phyloP scores from a whole-genome alignment of 495 filamentous ascomycete genomes.

The Penicillium maclennaniae region DNA sequence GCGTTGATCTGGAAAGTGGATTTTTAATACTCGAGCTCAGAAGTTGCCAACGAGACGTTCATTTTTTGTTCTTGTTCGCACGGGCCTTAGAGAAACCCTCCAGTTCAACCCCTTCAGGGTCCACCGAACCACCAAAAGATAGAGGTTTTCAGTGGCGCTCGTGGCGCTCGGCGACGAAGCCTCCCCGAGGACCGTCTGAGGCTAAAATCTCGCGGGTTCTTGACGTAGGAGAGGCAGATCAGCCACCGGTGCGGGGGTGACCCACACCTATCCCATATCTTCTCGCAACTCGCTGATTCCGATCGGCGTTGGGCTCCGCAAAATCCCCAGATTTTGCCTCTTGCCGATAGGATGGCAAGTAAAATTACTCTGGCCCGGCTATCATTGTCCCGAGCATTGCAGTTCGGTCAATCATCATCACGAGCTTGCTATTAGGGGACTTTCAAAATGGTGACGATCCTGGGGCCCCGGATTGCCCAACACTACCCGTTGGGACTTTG shows the following conservation, averaged over 20 bases:
- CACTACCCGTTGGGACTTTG: background rate
- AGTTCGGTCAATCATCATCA: background rate
- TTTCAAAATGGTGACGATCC: slow-evolving; percentile 1
- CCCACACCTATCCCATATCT: background rate
- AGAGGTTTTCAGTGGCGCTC: background rate
- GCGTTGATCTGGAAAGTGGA: too few relatives aligned
- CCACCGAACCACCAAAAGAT: too few relatives aligned
- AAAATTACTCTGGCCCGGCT: background rate
- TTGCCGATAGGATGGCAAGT: background rate
- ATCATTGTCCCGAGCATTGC: background rate
- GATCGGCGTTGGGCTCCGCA: background rate
- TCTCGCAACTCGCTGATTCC: too few relatives aligned
- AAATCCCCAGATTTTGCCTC: background rate
- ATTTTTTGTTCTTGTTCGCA: too few relatives aligned
- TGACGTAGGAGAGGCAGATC: background rate
- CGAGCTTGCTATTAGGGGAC: background rate
- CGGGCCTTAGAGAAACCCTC: too few relatives aligned
- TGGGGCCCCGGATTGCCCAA: slow-evolving; percentile 2
- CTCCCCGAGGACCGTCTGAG: background rate
- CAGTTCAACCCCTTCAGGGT: too few relatives aligned
- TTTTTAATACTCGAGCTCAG: too few relatives aligned
- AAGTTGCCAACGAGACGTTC: too few relatives aligned
- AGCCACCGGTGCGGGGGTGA: too few relatives aligned
- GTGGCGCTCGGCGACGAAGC: background rate
- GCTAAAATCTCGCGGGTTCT: background rate